Evolutionary conservation across 768 basidiomycete species (phyloP).

Genomic region (Boletales sp.): DNA sequence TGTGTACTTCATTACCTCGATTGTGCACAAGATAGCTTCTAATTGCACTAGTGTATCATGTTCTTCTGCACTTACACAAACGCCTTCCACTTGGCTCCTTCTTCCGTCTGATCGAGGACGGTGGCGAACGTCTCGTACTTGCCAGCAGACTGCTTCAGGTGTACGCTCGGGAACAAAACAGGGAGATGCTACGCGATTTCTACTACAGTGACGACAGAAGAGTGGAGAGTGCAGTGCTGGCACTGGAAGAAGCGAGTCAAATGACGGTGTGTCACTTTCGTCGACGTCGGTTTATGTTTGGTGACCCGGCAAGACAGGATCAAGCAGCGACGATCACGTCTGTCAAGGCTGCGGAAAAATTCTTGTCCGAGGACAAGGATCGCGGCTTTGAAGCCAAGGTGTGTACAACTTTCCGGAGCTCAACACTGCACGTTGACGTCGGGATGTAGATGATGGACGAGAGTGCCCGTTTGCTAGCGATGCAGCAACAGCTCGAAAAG

Average conservation of each 20-base stretch:
- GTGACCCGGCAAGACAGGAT: conserved; percentile 49
- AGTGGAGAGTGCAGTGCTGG: conserved; percentile 88
- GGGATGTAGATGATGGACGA: conserved; percentile 87
- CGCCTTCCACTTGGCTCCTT: conserved; percentile 84
- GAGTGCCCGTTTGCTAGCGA: conserved; percentile 62
- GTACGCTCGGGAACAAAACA: conserved; percentile 85
- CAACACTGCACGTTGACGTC: neutral
- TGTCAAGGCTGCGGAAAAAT: conserved; percentile 83
- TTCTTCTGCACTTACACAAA: conserved; percentile 83
- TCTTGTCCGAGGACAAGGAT: conserved; percentile 94
- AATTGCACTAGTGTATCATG: conserved; percentile 73
- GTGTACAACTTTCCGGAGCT: neutral
- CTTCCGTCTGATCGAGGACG: conserved; percentile 92
- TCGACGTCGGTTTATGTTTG: neutral
- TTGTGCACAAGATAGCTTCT: neutral
- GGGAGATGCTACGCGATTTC: conserved; percentile 91
- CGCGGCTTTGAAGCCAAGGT: conserved; percentile 88
- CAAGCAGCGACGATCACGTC: conserved; percentile 63
- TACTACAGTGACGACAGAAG: conserved; percentile 97
- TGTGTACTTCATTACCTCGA: conserved; percentile 31
- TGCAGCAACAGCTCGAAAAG: conserved; percentile 86
- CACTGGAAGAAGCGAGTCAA: conserved; percentile 73
- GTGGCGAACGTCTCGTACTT: conserved; percentile 67
- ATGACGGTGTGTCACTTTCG: conserved; percentile 46
- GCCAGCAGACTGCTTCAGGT: conserved; percentile 82